Evolutionary conservation across 1,139 yeast species (phyloP).

Genomic region (Yamadazyma diospyri): DNA sequence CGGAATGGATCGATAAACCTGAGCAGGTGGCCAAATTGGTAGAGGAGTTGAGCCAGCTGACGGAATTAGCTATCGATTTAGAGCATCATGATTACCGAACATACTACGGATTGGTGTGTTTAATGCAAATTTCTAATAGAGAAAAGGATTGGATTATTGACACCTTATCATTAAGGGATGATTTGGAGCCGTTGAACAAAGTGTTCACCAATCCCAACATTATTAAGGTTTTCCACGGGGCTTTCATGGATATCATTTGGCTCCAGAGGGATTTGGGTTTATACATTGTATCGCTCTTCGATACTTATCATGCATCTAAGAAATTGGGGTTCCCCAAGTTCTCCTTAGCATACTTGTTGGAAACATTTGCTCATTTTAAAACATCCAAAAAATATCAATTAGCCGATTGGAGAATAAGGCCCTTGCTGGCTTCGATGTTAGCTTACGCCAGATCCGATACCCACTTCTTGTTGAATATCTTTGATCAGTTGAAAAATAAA

Average conservation of each 20-base stretch:
- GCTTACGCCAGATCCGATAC: conserved; percentile 95
- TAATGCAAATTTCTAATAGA: conserved; percentile 89
- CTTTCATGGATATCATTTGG: conserved; percentile 97
- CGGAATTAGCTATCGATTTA: conserved; percentile 88
- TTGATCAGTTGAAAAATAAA: conserved; percentile 67
- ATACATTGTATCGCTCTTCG: conserved; percentile 85
- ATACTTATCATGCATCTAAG: conserved; percentile 87
- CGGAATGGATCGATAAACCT: conserved; percentile 68
- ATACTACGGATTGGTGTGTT: conserved; percentile 84
- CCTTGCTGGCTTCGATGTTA: conserved; percentile 71
- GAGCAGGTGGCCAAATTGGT: conserved; percentile 56
- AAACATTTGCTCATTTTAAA: conserved; percentile 74
- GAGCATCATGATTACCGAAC: conserved; percentile 95
- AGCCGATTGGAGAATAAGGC: conserved; percentile 96
- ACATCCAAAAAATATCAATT: conserved; percentile 94
- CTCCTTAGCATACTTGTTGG: conserved; percentile 81
- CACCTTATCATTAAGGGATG: conserved; percentile 70
- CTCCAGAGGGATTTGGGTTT: conserved; percentile 92
- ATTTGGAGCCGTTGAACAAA: conserved; percentile 61
- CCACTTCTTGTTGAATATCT: conserved; percentile 80
- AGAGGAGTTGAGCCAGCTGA: conserved; percentile 41
- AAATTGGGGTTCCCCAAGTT: conserved; percentile 75
- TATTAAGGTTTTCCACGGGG: conserved; percentile 91
- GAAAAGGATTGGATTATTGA: conserved; percentile 83
- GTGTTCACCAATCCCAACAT: conserved; percentile 79